A percentile compares a stretch with the other conserved stretches of the same genome.
These are phyloP conservation scores for Coemansia sp. DNA, from an alignment of 192 early-diverging fungal species.

Conservation along the genomic window DNA sequence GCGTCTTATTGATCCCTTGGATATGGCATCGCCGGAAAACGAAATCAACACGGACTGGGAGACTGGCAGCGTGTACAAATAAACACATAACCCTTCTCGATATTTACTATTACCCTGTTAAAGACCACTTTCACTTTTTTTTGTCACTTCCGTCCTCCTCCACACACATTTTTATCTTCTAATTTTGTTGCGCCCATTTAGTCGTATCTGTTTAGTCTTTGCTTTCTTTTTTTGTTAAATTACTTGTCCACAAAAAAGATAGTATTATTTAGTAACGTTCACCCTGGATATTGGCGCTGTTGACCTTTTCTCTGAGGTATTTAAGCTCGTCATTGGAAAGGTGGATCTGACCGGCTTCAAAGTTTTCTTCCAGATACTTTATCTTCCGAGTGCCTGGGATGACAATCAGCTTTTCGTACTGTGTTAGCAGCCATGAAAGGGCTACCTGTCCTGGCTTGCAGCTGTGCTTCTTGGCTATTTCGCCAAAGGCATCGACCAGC, in stretches of 20 bases:
- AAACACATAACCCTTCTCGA: not conserved
- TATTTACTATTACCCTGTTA: too few species aligned
- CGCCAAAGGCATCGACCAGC: slow-evolving; percentile 58
- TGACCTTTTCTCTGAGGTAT: slow-evolving; percentile 26
- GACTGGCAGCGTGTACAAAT: slow-evolving; percentile 49
- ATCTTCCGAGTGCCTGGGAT: slow-evolving; percentile 61
- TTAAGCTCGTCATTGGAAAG: slow-evolving; percentile 31
- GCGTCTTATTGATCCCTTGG: slow-evolving; percentile 61
- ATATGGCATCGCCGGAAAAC: slow-evolving; percentile 47
- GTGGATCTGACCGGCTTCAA: slow-evolving; percentile 31
- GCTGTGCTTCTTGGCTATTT: slow-evolving; percentile 57
- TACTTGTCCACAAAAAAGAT: not conserved
- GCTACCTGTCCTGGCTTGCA: slow-evolving; percentile 57
- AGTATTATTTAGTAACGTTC: slow-evolving; percentile 22
- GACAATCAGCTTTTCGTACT: slow-evolving; percentile 53
- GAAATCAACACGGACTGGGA: slow-evolving; percentile 54
- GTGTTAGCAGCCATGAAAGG: slow-evolving; percentile 66
- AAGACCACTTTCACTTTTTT: too few species aligned
- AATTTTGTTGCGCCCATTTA: not conserved
- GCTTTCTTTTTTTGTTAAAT: not conserved
- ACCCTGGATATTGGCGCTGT: slow-evolving; percentile 32
- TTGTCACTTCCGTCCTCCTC: not conserved
- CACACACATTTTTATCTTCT: not conserved
- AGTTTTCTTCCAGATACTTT: slow-evolving; percentile 49
- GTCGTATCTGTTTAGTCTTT: not conserved